A percentile compares a stretch with the other conserved stretches of the same genome.
phyloP scores from a whole-genome alignment of 139 green algal genomes.

The Asterochloris erici region DNA sequence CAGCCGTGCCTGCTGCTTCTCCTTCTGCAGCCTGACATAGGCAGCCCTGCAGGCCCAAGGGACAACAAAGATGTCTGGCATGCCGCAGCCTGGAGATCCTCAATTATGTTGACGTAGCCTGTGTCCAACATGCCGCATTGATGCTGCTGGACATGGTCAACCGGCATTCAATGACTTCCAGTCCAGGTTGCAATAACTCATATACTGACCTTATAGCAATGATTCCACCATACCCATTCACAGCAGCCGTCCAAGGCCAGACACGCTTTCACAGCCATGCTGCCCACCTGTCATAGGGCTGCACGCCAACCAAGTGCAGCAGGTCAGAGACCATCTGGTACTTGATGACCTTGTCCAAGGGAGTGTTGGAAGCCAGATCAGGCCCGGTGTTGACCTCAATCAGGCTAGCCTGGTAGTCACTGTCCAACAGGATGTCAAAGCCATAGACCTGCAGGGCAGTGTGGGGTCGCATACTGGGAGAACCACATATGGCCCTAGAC shows the following conservation, averaged over 20 bases:
- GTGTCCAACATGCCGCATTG: not conserved
- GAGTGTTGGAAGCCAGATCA: constrained; percentile 63
- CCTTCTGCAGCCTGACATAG: not conserved
- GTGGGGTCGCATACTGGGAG: not conserved
- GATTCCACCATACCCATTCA: too few relatives aligned
- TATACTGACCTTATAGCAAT: not conserved
- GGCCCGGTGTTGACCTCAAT: constrained; percentile 84
- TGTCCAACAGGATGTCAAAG: constrained; percentile 69
- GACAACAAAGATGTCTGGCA: not conserved
- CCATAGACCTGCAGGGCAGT: constrained; percentile 55
- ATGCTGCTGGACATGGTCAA: too few relatives aligned
- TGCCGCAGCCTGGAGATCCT: not conserved
- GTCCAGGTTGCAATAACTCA: not conserved
- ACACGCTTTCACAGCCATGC: not conserved
- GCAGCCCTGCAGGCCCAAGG: not conserved
- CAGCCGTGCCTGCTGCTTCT: not conserved
- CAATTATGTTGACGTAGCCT: not conserved
- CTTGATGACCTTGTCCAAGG: constrained; percentile 62
- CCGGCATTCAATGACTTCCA: not conserved
- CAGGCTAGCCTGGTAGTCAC: constrained; percentile 62
- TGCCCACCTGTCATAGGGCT: constrained; percentile 14
- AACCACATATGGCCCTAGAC: too few relatives aligned
- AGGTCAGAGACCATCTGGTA: constrained; percentile 14
- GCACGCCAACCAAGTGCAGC: constrained; percentile 9
- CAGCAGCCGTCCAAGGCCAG: not conserved